Conservation (phyloP, 2,329 filamentous ascomycete species). For the Colletotrichum sp. region DNA sequence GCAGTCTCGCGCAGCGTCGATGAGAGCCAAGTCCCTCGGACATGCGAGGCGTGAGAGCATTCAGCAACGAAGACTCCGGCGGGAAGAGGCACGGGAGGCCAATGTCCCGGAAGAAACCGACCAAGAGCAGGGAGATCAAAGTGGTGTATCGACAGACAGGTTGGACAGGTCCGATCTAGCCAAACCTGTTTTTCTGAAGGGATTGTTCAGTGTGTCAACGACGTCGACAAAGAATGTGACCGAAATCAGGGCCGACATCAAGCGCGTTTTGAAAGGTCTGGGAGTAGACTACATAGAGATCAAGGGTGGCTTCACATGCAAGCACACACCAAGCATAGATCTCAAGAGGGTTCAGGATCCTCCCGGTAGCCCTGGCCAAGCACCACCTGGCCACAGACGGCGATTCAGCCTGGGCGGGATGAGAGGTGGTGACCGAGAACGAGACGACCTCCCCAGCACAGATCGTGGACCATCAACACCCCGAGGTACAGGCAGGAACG, state of each 20-base stretch:
- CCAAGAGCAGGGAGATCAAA: conserved; percentile 58
- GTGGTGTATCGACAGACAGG: conserved; percentile 64
- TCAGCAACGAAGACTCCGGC: conserved; percentile 78
- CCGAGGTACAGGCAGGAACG: conserved; percentile 49
- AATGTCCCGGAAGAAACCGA: conserved; percentile 93
- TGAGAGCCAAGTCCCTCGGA: conserved; percentile 84
- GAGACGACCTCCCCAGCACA: conserved; percentile 74
- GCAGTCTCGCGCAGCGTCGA: conserved; percentile 65
- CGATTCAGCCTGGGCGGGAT: conserved; percentile 85
- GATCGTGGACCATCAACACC: conserved; percentile 42
- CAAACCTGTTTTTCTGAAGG: conserved; percentile 95
- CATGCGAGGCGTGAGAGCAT: conserved; percentile 92
- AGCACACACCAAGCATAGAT: conserved; percentile 88
- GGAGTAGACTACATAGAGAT: conserved; percentile 93
- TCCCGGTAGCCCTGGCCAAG: conserved; percentile 62
- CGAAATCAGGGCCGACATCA: conserved; percentile 88
- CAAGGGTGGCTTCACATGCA: conserved; percentile 89
- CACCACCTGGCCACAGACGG: conserved; percentile 65
- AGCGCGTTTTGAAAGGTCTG: conserved; percentile 84
- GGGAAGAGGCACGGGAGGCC: conserved; percentile 74
- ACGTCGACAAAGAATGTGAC: conserved; percentile 90
- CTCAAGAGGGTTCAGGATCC: conserved; percentile 74
- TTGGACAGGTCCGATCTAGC: conserved; percentile 77
- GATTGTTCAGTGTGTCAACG: conserved; percentile 95
- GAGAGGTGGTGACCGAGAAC: conserved; percentile 65